Evolutionary conservation across 257 asterid species (phyloP).

Genomic region (Solanum appendiculatum): DNA sequence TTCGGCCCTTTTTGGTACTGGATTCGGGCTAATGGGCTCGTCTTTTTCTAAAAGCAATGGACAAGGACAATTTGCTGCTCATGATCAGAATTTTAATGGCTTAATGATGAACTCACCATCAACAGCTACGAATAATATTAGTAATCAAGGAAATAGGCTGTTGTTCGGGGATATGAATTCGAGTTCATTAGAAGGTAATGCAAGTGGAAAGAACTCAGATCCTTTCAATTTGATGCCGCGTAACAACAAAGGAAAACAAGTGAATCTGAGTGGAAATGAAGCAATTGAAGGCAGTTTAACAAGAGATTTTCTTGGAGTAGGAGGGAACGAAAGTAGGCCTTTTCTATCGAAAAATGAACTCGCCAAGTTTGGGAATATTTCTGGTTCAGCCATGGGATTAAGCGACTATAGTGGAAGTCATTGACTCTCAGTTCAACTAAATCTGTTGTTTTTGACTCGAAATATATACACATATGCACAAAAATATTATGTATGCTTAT

Average conservation of each 20-base stretch:
- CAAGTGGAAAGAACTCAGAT: background rate
- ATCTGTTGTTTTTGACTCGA: background rate
- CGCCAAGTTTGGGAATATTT: background rate
- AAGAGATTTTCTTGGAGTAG: constrained; percentile 4
- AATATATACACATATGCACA: background rate
- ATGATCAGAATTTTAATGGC: background rate
- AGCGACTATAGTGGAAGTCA: background rate
- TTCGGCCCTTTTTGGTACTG: background rate
- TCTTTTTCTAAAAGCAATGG: background rate
- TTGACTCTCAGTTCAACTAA: background rate
- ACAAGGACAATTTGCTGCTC: background rate
- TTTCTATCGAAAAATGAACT: background rate
- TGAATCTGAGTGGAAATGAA: background rate
- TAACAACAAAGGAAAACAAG: constrained; percentile 4
- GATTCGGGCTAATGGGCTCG: constrained; percentile 1
- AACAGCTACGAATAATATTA: background rate
- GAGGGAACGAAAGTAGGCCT: background rate
- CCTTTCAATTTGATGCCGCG: background rate
- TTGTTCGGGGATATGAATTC: background rate
- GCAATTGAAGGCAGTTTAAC: background rate
- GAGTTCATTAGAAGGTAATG: background rate
- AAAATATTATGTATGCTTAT: background rate
- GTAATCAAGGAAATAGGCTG: background rate
- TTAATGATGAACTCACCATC: background rate
- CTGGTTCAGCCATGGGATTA: background rate